Base-by-base conservation (phyloP, 1,284 basidiomycete species). In the Ustilago esculenta region DNA sequence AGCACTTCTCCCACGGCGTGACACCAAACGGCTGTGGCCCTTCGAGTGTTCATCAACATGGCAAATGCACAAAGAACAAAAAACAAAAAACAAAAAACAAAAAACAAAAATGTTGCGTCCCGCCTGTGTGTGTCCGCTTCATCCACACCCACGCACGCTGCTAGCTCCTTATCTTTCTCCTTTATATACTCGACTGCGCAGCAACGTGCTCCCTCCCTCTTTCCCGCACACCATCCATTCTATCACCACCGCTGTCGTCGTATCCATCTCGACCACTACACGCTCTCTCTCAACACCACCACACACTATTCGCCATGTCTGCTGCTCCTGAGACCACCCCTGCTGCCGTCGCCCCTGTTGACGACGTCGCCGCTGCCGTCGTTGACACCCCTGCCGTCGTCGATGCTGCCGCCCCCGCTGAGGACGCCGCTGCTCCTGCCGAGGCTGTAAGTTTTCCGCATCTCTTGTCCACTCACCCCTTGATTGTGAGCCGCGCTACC, bases 271-370 rank as follows among this genome's bases (percentile, higher is more conserved):
- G 39, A 20, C 25, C 20, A 11, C 33, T 24, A 27, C 30, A 33
- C 29, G 24, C 50, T 27, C 37, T 48, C 47, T 47, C 30, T 50
- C 33, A 39, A 15, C 48, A 35, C 34, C 44, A 37, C 24, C 47
- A 32, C 14, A 39, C 33, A 40, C 25, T 17, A 37, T 24, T 44
- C 64, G 47, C 40, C 49, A 73, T 71, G 72, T 73, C 72, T 46
- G 55, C 71, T 48, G 57, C 59, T 59, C 63, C 55, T 39, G 66
- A 69, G 45, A 52, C 59, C 48, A 51, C 60, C 41, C 44, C 60
- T 33, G 67, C 55, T 37, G 45, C 29, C 47, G 56, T 36, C 57
- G 64, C 49, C 21, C 49, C 57, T 45, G 57, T 51, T 30, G 47
- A 58, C 33, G 47, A 60, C 49, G 17, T 41, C 36, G 54, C 58